Percentiles rank a stretch among this genome's conserved stretches.
phyloP scores from a whole-genome alignment of 2,329 filamentous ascomycete species.

The Zalaria sp. region DNA sequence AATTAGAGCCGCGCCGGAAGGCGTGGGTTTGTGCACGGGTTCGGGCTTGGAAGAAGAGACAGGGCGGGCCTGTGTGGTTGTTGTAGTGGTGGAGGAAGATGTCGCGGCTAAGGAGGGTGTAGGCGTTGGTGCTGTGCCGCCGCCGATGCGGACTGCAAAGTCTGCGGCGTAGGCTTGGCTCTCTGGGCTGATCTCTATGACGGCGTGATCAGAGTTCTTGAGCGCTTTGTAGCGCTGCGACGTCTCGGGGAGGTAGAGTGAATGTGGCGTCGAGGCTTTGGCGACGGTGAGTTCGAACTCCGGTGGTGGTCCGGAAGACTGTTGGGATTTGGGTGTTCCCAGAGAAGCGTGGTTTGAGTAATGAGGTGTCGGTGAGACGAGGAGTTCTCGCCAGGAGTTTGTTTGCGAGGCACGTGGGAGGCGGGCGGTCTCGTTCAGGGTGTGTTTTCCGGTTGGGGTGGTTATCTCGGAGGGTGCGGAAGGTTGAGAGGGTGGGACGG shows the following conservation, averaged over 20 bases:
- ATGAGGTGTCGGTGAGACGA: conserved; percentile 50
- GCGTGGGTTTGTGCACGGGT: conserved; percentile 37
- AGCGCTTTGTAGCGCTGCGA: conserved; percentile 68
- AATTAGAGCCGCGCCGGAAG: conserved; percentile 81
- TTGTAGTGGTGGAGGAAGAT: conserved; percentile 4
- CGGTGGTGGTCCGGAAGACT: conserved; percentile 32
- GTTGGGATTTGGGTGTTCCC: conserved; percentile 27
- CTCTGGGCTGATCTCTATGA: conserved; percentile 86
- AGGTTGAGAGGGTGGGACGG: conserved; percentile 34
- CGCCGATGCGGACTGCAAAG: conserved; percentile 75
- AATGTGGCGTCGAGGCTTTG: conserved; percentile 63
- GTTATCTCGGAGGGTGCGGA: conserved; percentile 24
- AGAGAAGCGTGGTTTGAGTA: conserved; percentile 41
- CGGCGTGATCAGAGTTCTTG: conserved; percentile 49
- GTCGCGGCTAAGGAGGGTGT: conserved; percentile 6
- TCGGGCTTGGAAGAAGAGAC: conserved; percentile 13
- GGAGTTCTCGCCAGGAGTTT: conserved; percentile 68
- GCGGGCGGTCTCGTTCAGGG: conserved; percentile 17
- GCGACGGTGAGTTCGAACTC: conserved; percentile 84
- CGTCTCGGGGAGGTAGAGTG: conserved; percentile 68
- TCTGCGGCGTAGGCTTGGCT: conserved; percentile 65
- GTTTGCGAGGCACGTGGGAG: conserved; percentile 22
- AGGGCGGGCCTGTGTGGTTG: conserved; percentile 11
- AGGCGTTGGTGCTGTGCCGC: conserved; percentile 18
- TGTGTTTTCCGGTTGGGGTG: conserved; percentile 33